Base-by-base conservation (phyloP, 1,139 yeast species). In the Candida glucosophila region DNA sequence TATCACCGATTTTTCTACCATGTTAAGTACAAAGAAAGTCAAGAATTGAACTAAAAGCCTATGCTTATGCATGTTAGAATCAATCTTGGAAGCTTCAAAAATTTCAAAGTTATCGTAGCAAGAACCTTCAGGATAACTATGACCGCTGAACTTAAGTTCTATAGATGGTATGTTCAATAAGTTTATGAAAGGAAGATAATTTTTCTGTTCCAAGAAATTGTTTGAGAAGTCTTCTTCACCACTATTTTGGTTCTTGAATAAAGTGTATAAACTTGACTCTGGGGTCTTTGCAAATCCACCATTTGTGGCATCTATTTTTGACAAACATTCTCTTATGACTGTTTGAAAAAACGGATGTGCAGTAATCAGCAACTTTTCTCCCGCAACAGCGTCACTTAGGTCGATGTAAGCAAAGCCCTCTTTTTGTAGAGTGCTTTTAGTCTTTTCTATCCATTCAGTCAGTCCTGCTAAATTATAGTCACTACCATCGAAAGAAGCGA, bases 381-480 rank as follows among this genome's bases (percentile, higher is more conserved):
- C 92, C 1, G 75, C 56, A n/a, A 81, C 61, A 2, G 80, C 77
- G 41, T 76, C 81, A 40, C 78, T 79, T 23, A 90, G 59, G 44
- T 90, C 95, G 32, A 90, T 66, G 40, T 82, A 82, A 0, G 83
- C 67, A 39, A 72, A 76, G 0, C 83, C 82, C 35, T 78, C 77
- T 24, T 70, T 62, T 31, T 64, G 55, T 19, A 85, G 55, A 22
- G 61, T 63, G 13, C 68, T 67, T 14, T 60, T 52, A 33, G 72
- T 68, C 20, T 63, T 58, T 40, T 81, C 85, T 5, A 79, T 67
- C 73, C 90, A 77, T 42, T 81, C 92, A 0, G 92, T 67, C 20
- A 86, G 67, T 0, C 98, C 98, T 0, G 92, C 94, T 40, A 70
- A 57, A 43, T 86, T 88, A 43, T 80, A 86, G 34, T 79, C 77